phyloP scores from a whole-genome alignment of 768 basidiomycete genomes.

The Collybia sordida region DNA sequence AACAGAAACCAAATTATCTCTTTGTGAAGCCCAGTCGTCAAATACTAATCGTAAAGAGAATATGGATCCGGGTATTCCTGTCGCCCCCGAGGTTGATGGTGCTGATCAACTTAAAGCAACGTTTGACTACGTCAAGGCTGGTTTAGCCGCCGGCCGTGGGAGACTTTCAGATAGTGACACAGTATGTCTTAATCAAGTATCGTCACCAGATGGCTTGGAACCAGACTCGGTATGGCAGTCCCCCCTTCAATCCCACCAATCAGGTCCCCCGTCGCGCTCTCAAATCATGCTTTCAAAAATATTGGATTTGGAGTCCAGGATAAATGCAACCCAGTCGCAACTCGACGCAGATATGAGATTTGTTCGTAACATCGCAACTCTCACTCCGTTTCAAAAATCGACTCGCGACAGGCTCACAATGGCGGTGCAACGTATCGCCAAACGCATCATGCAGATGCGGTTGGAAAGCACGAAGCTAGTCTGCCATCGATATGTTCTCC shows the following conservation, averaged over 20 bases:
- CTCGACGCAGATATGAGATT: slow-evolving; percentile 71
- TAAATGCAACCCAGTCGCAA: slow-evolving; percentile 50
- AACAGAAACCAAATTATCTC: slow-evolving; percentile 19
- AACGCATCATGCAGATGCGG: slow-evolving; percentile 63
- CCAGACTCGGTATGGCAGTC: slow-evolving; percentile 10
- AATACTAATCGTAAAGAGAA: slow-evolving; percentile 24
- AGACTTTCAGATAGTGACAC: slow-evolving; percentile 22
- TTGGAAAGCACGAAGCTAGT: slow-evolving; percentile 69
- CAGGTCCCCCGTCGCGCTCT: slow-evolving; percentile 50
- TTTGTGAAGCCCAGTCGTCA: slow-evolving; percentile 27
- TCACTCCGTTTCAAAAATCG: slow-evolving; percentile 85
- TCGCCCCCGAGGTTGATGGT: slow-evolving; percentile 56
- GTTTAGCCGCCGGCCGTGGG: slow-evolving; percentile 59
- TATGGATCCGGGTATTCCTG: slow-evolving; percentile 42
- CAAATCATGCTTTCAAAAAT: slow-evolving; percentile 62
- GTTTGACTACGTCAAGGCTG: slow-evolving; percentile 85
- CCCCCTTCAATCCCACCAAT: slow-evolving; percentile 23
- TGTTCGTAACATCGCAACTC: slow-evolving; percentile 77
- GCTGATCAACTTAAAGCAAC: slow-evolving; percentile 76
- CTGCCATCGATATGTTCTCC: slow-evolving; percentile 78
- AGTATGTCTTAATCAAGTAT: slow-evolving; percentile 8
- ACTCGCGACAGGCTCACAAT: slow-evolving; percentile 75
- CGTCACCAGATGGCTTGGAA: background rate
- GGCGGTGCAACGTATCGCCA: slow-evolving; percentile 61
- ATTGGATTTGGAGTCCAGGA: slow-evolving; percentile 58